Evolutionary conservation across 1,284 basidiomycete species (phyloP), one percentile per base, ranked within the genome.

Genomic region (Ustilago tritici): DNA sequence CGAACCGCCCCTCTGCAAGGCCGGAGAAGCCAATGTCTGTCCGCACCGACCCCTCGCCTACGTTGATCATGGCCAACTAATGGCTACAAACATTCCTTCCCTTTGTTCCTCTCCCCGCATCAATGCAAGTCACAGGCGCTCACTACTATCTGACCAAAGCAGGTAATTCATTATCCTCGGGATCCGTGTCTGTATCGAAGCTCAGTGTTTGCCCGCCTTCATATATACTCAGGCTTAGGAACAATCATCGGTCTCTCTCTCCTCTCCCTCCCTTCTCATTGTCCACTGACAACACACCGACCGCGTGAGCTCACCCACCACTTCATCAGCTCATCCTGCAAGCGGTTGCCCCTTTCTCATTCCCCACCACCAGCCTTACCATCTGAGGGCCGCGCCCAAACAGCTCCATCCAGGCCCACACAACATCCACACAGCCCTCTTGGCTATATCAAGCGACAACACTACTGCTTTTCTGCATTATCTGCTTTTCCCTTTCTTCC

Each of bases 161-260:
- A 28, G 23, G 23, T 28, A 28, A 28, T 28, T 3, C 23, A 28
- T 28, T 3, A 28, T 50, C 28, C 14, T 50, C 28, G 17, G 43
- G n/a, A 46, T 46, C 43, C 4, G n/a, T 19, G n/a, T 14, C 12
- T 50, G 38, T 10, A 10, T 17, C 9, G 10, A 12, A 54, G 17
- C 52, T 4, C 52, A 54, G 52, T 54, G 35, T 54, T 54, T 54
- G 38, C 38, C 38, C 38, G 23, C 36, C 54, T 41, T 56, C 54
- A 56, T 56, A 56, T 56, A 56, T 41, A 4, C 54, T 41, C 43
- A 19, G 31, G 17, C 14, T 15, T 23, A 17, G 9, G 12, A 40
- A 41, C 35, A 38, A 36, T 36, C 52, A 23, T 50, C 32, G 14
- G 36, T n/a, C 31, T 12, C 52, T 54, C 52, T 31, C 34, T 9